Conservation (phyloP, 352 stramenopile genomes). For the Pythium guiyangense region DNA sequence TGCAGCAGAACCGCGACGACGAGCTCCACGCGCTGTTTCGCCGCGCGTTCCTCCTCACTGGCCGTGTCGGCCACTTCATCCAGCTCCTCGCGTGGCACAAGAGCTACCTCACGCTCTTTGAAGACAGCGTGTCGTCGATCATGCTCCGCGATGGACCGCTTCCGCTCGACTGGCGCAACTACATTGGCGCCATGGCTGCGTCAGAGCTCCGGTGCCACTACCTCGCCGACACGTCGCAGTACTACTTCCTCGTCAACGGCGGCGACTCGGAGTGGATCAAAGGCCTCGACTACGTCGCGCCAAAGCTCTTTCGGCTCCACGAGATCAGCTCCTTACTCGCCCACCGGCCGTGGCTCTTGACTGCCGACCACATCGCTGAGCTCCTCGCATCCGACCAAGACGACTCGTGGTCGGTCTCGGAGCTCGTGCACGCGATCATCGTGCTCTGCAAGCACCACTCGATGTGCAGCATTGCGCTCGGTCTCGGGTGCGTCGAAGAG, state of each 20-base stretch:
- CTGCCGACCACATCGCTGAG: conserved; percentile 64
- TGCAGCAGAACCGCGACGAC: conserved; percentile 39
- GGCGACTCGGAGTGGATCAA: conserved; percentile 79
- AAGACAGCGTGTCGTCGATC: conserved; percentile 53
- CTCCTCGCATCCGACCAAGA: conserved; percentile 65
- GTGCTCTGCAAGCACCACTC: conserved; percentile 81
- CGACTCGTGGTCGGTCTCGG: conserved; percentile 82
- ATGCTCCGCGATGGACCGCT: conserved; percentile 76
- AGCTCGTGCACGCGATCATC: conserved; percentile 85
- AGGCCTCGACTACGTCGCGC: conserved; percentile 73
- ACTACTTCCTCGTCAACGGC: conserved; percentile 82
- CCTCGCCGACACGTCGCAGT: conserved; percentile 70
- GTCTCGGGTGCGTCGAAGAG: conserved; percentile 71
- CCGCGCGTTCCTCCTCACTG: conserved; percentile 54
- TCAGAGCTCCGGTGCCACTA: conserved; percentile 80
- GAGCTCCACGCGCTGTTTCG: conserved; percentile 50
- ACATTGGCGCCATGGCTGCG: conserved; percentile 81
- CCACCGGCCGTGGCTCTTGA: conserved; percentile 83
- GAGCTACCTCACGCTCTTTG: conserved; percentile 71
- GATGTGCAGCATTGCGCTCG: conserved; percentile 76
- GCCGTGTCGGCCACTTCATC: conserved; percentile 69
- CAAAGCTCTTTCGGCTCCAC: conserved; percentile 80
- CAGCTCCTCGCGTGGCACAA: conserved; percentile 79
- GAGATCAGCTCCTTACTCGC: conserved; percentile 78
- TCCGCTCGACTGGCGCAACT: conserved; percentile 75